These are phyloP conservation scores for Casaregolazyma lundiana DNA, from an alignment of 1,139 yeast species.

Conservation along the genomic window DNA sequence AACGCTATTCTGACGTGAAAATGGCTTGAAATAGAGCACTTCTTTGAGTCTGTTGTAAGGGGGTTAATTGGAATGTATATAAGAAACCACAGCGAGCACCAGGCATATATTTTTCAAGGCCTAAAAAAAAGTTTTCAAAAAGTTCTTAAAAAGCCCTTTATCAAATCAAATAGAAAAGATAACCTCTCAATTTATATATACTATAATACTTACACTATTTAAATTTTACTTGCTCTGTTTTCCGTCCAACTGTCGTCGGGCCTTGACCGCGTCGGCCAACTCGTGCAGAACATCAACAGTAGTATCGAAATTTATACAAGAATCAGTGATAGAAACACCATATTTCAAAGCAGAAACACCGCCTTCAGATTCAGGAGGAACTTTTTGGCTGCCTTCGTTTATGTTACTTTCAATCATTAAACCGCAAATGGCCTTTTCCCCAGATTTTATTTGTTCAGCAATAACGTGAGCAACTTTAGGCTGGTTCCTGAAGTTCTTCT, in stretches of 20 bases:
- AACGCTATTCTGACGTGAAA: too few relatives aligned
- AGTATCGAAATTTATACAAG: constrained; percentile 86
- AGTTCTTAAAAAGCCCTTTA: too few relatives aligned
- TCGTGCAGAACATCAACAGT: constrained; percentile 68
- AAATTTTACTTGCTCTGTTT: not conserved
- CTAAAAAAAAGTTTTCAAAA: too few relatives aligned
- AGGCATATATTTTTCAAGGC: too few relatives aligned
- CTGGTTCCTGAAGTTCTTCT: constrained; percentile 85
- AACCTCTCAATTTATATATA: not conserved
- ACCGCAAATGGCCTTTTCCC: constrained; percentile 78
- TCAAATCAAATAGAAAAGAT: too few relatives aligned
- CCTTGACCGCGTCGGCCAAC: constrained; percentile 74
- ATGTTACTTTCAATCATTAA: constrained; percentile 94
- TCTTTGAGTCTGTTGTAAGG: too few relatives aligned
- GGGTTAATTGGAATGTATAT: too few relatives aligned
- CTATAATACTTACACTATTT: not conserved
- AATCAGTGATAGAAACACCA: constrained; percentile 95
- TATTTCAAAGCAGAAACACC: constrained; percentile 73
- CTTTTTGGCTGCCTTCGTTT: constrained; percentile 89
- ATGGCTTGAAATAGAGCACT: too few relatives aligned
- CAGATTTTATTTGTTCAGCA: constrained; percentile 73
- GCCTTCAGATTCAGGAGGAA: constrained; percentile 61
- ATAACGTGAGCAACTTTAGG: constrained; percentile 82
- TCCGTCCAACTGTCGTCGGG: constrained; percentile 48
- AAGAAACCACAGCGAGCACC: too few relatives aligned